Base-by-base conservation (phyloP, 192 early-diverging fungal genomes). In the Linnemannia elongata region DNA sequence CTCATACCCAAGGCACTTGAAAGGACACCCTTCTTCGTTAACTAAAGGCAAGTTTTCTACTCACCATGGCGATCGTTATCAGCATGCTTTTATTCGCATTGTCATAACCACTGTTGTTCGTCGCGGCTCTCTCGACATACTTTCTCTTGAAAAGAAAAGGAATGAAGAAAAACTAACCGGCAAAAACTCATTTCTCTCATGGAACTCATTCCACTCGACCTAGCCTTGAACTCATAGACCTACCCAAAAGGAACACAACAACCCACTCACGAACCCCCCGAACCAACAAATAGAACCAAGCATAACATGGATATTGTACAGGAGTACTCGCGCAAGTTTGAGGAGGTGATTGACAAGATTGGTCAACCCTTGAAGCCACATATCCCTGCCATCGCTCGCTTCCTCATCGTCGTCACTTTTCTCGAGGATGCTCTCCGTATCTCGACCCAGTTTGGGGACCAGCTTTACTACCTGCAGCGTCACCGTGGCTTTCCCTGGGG, bases 391-490 rank as follows among this genome's bases (percentile, higher is more conserved):
- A 94, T 98, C 71, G 97, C 97, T 24, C 95, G 98, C 9, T 96
- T 97, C 78, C 91, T 99, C n/a, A 94, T 99, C 38, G 97, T 99
- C 33, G 97, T 95, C 49, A 99, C 98, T 20, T 99, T 99, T 89
- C 89, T 98, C 66, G 98, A 99, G 88, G 98, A 99, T 87, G 92
- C 97, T 6, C 80, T 98, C 24, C 94, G 98, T 66, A 97, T 99
- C 73, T 88, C 94, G 81, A 92, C 94, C 75, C 97, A 98, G 88
- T 99, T 97, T 94, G 83, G 89, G 73, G 97, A 97, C 87, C 97
- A 99, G 91, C 88, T 97, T 33, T 93, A 89, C 77, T 99, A 95
- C 89, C 91, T 99, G 77, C 91, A 97, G 75, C 90, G 92, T 77
- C 93, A 95, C 81, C 94, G 96, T 75, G 90, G 94, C 73, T 97